Evolutionary conservation across 345 rosid species (phyloP), one percentile per base, ranked within the genome.

Genomic region (Murraya paniculata): DNA sequence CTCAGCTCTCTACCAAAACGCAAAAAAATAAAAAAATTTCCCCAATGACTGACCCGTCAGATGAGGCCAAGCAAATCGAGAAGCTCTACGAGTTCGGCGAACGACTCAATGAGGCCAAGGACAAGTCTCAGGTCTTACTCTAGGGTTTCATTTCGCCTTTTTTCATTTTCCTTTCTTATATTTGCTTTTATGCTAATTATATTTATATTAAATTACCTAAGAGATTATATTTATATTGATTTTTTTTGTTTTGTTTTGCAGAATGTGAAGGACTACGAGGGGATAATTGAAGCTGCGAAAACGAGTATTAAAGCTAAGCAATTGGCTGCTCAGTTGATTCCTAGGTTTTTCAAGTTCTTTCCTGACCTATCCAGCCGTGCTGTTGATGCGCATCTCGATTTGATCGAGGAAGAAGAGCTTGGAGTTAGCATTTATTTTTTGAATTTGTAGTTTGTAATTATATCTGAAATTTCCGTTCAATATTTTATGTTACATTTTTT

Each of bases 51-150:
- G 97, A 93, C 80, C 57, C 80, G 56, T 72, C 89, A 68, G 96
- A 91, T 35, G 98, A 93, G 35, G 88, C 90, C 73, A 79, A 78
- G 70, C 98, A 88, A 81, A 93, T 97, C 87, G 98, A 93, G 90
- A 91, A 89, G 93, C 96, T 97, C 71, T 97, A 97, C 84, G 93
- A 97, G 94, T 94, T 90, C 85, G 93, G 98, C 10, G 99, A 97
- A 78, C 89, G 97, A 4, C 97, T 97, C 74, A 97, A 82, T 78
- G 98, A 92, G 80, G 85, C 98, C 80, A 97, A 94, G 84, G 99
- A 94, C 80, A 96, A 96, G 91, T 89, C 97, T 72, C 94, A 91
- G 98, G 99, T 92, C 27, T 64, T 60, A 38, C 77, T 41, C 59
- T 82, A 81, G 87, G 83, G 81, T 80, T 84, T 81, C 60, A 2